Base-by-base conservation (phyloP, 768 basidiomycete species). In the Boletus subcaerulescens region DNA sequence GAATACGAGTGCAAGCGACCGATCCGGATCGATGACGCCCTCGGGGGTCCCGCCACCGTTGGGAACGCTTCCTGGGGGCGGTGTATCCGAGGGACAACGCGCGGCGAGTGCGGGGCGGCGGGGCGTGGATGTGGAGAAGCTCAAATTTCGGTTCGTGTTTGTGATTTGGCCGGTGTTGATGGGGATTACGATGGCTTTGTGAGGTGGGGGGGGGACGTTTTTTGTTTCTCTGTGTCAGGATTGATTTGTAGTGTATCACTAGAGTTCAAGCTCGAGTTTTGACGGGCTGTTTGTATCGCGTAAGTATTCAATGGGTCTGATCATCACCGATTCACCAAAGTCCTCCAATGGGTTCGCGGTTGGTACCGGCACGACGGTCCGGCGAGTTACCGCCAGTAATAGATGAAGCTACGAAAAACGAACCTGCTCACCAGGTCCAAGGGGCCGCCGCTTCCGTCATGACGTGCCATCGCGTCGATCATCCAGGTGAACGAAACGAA, bases 101-200 rank as follows among this genome's bases (percentile, higher is more conserved):
- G 52, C 38, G 50, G 61, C 58, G 35, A 68, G 56, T 48, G 62
- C 64, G 31, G 62, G 61, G 4, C 56, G 60, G 18, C 63, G 67
- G 8, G 48, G 53, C 2, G 42, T 72, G 20, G 65, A 74, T 48
- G 55, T 71, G 18, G 75, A 73, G 48, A 69, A 66, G 59, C 62
- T 74, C 56, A 77, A 75, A 59, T 80, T 81, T 63, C 66, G 75
- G 11, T 55, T 82, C 45, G 72, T 80, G 55, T 81, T 80, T 52
- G 71, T 84, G 56, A 66, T 80, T 22, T 84, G 82, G 80, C 81
- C 83, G 33, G 75, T 80, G 8, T 63, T 85, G 48, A 71, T 84
- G 50, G 84, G 83, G 3, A 67, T 83, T 43, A 76, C 78, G 35
- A 77, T 85, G 77, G 80, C 81, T 5, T 60, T 82, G 45, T 84